Base-by-base conservation (phyloP, 306 rosid genomes). In the Cicer bijugum region DNA sequence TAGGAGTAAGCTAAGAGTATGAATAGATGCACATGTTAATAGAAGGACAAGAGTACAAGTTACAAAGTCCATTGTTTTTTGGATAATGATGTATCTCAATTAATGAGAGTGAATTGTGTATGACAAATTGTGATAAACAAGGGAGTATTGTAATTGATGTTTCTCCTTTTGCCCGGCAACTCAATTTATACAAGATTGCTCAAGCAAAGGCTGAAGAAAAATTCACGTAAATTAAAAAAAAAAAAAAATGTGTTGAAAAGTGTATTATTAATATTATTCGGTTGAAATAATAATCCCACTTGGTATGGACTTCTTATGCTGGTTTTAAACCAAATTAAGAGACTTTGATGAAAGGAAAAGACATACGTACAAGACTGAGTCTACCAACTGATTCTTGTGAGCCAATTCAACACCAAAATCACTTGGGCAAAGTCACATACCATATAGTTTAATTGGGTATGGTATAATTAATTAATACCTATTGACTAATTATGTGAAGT, bases 161-260 rank as follows among this genome's bases (percentile, higher is more conserved):
- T 14, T 69, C 17, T 15, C 16, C 48, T 6, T 40, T 10, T 12
- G 17, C 17, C 17, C 0, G 0, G 76, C 56, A 71, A n/a, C 56
- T 20, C 44, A 12, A 56, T 72, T 72, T 72, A 72, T 57, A 72
- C 56, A 42, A 19, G 56, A 69, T 12, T 9, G 28, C 9, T 33
- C 10, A 15, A 35, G 51, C 74, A 51, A 33, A 17, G 8, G 4
- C 16, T 15, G 11, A 15, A 23, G 33, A 23, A 23, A 23, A 23
- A 23, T 2, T 23, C 33, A 2, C 4, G 4, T 23, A 2, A 3
- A 23, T 23, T 23, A 16, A 16, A 16, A 16, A 16, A 16, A 16
- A 16, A 23, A 2, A 23, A 23, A 2, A 23, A 23, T 23, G 2
- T 23, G 33, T 23, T 23, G 3, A 23, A 23, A 23, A 2, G 33